These are phyloP conservation scores for Casuarina cunninghamiana DNA, from an alignment of 306 rosid species.

Conservation along the genomic window DNA sequence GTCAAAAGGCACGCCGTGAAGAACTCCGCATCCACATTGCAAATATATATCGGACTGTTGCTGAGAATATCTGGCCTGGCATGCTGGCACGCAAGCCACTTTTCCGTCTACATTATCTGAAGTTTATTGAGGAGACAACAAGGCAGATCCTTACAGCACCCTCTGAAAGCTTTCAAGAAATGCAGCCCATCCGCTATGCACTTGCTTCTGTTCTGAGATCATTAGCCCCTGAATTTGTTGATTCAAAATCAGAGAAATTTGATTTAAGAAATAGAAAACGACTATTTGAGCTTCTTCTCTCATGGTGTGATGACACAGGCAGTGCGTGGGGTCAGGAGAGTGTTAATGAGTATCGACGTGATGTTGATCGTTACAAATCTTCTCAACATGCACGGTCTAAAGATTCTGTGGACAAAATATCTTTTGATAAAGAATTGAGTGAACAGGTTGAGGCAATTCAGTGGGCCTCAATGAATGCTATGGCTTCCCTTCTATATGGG, in stretches of 20 bases:
- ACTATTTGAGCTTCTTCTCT: slow-evolving; percentile 89
- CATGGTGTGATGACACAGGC: slow-evolving; percentile 91
- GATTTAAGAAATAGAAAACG: slow-evolving; percentile 91
- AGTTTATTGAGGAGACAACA: slow-evolving; percentile 85
- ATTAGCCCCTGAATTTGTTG: slow-evolving; percentile 96
- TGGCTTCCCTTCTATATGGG: slow-evolving; percentile 95
- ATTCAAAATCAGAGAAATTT: slow-evolving; percentile 90
- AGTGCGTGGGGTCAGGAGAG: slow-evolving; percentile 83
- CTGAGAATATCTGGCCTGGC: slow-evolving; percentile 98
- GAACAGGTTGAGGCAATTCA: slow-evolving; percentile 98
- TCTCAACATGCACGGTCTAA: slow-evolving; percentile 95
- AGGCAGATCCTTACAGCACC: slow-evolving; percentile 62
- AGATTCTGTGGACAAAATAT: slow-evolving; percentile 95
- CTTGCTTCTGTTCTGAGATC: slow-evolving; percentile 96
- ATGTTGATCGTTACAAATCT: slow-evolving; percentile 96
- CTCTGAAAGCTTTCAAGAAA: slow-evolving; percentile 85
- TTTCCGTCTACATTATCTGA: slow-evolving; percentile 86
- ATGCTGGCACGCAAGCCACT: slow-evolving; percentile 78
- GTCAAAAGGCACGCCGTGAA: slow-evolving; percentile 92
- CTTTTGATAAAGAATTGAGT: slow-evolving; percentile 91
- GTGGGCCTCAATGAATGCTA: slow-evolving; percentile 99
- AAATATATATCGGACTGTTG: slow-evolving; percentile 88
- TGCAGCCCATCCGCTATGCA: slow-evolving; percentile 95
- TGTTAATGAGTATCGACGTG: slow-evolving; percentile 93
- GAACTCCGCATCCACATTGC: slow-evolving; percentile 93